Evolutionary conservation across 2,329 filamentous ascomycete species (phyloP).

Genomic region (Pseudogymnoascus sp.): DNA sequence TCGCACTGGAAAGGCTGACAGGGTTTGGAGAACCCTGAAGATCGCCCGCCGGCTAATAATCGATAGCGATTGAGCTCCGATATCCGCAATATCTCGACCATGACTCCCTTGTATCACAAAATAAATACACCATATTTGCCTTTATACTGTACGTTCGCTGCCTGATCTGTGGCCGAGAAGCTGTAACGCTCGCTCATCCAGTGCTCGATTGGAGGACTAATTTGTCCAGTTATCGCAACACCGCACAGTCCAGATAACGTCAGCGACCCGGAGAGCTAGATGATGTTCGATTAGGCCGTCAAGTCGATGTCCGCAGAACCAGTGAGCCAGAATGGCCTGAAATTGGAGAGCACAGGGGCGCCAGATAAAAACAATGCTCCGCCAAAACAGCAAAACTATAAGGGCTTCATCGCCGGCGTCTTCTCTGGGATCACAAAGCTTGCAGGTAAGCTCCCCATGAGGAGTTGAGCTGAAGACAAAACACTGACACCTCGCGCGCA

Average conservation of each 20-base stretch:
- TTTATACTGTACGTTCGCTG: not conserved
- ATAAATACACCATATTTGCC: not conserved
- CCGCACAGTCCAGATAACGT: not conserved
- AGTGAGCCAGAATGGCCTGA: conserved; percentile 5
- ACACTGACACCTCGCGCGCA: conserved; percentile 13
- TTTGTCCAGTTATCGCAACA: not conserved
- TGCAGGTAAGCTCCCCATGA: conserved; percentile 49
- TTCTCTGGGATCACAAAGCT: conserved; percentile 92
- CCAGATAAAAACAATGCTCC: not conserved
- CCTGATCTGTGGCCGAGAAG: not conserved
- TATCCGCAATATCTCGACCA: not conserved
- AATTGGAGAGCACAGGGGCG: not conserved
- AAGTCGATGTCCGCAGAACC: conserved; percentile 1
- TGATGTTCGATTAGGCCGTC: not conserved
- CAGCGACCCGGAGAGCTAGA: not conserved
- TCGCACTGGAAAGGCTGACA: not conserved
- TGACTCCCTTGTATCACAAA: not conserved
- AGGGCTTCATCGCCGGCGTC: conserved; percentile 94
- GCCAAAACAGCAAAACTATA: conserved; percentile 45
- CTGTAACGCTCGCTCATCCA: not conserved
- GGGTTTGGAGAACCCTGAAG: not conserved
- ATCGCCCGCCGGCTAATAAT: conserved; percentile 7
- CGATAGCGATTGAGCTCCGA: conserved; percentile 6
- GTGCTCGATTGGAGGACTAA: not conserved
- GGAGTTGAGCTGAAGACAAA: not conserved